These are phyloP conservation scores for Phytopythium vexans DNA, from an alignment of 352 stramenopile species.

Conservation along the genomic window DNA sequence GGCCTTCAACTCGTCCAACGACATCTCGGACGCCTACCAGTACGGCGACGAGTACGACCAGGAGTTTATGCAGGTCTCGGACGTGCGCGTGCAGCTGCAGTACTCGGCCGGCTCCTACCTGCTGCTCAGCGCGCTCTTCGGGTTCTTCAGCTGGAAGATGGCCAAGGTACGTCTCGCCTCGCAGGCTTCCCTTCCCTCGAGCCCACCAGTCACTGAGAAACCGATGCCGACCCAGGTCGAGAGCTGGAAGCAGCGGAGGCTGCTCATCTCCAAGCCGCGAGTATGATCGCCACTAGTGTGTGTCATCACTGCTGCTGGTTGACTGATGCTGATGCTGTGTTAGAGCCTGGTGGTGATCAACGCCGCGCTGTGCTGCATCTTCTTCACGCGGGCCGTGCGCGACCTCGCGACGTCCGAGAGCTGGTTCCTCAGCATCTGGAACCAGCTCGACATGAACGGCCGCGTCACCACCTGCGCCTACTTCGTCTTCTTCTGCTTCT, in stretches of 20 bases:
- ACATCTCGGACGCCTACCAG: slow-evolving; percentile 62
- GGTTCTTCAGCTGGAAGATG: slow-evolving; percentile 87
- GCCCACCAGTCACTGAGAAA: too few species aligned
- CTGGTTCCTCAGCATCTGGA: slow-evolving; percentile 84
- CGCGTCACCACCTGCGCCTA: slow-evolving; percentile 74
- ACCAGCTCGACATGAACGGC: slow-evolving; percentile 84
- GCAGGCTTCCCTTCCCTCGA: too few species aligned
- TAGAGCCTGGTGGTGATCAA: slow-evolving; percentile 82
- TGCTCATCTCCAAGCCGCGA: slow-evolving; percentile 66
- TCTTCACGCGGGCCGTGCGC: slow-evolving; percentile 71
- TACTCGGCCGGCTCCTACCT: slow-evolving; percentile 84
- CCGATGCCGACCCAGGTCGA: slow-evolving; percentile 35
- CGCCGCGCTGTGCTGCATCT: slow-evolving; percentile 75
- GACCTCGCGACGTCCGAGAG: slow-evolving; percentile 82
- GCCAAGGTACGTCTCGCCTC: slow-evolving; percentile 41
- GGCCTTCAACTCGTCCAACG: slow-evolving; percentile 84
- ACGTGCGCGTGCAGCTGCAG: slow-evolving; percentile 74
- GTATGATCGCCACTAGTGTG: slow-evolving; percentile 23
- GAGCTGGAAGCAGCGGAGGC: slow-evolving; percentile 66
- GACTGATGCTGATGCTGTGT: slow-evolving; percentile 6
- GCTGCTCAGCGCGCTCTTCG: slow-evolving; percentile 75
- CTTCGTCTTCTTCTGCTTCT: slow-evolving; percentile 87
- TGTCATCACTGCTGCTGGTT: slow-evolving; percentile 4
- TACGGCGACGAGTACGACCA: slow-evolving; percentile 81
- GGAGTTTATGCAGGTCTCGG: slow-evolving; percentile 76